A percentile compares a stretch with the other conserved stretches of the same genome.
Conservation (phyloP, 2,329 filamentous ascomycete species). For the Grosmannia serpens region DNA sequence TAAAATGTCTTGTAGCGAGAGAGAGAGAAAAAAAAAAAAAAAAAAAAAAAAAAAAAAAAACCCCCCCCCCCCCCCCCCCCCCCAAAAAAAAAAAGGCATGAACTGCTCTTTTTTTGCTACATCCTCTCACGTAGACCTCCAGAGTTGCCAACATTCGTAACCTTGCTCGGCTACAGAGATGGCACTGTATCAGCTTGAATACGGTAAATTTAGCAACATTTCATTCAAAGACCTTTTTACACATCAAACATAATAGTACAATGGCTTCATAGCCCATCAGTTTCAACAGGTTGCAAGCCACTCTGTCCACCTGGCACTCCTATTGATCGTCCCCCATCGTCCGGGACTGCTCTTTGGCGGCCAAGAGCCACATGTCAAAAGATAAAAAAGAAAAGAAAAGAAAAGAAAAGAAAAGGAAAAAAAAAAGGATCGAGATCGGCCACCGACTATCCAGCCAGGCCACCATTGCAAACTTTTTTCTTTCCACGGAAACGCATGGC, state of each 20-base stretch:
- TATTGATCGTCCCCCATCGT: not conserved
- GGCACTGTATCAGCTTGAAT: not conserved
- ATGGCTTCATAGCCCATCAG: not conserved
- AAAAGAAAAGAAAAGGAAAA: too few relatives aligned
- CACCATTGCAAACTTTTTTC: not conserved
- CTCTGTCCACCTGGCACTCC: not conserved
- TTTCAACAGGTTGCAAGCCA: not conserved
- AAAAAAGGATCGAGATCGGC: not conserved
- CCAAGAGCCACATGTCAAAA: not conserved
- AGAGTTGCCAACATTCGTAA: too few relatives aligned
- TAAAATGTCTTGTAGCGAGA: too few relatives aligned
- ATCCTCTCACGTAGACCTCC: too few relatives aligned
- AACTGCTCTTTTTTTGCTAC: too few relatives aligned
- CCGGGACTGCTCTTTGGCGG: too few relatives aligned
- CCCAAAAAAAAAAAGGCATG: too few relatives aligned
- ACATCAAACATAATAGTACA: not conserved
- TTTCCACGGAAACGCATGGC: not conserved
- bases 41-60: too few relatives aligned
- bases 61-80: not conserved
- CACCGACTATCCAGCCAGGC: not conserved
- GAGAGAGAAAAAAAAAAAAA: too few relatives aligned
- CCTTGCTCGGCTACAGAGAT: too few relatives aligned
- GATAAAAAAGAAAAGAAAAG: too few relatives aligned
- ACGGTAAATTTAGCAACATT: not conserved
- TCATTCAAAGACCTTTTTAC: not conserved